A percentile compares a stretch with the other conserved stretches of the same genome.
These are phyloP conservation scores for Lasiosphaeria miniovina DNA, from an alignment of 495 filamentous ascomycete genomes.

Conservation along the genomic window DNA sequence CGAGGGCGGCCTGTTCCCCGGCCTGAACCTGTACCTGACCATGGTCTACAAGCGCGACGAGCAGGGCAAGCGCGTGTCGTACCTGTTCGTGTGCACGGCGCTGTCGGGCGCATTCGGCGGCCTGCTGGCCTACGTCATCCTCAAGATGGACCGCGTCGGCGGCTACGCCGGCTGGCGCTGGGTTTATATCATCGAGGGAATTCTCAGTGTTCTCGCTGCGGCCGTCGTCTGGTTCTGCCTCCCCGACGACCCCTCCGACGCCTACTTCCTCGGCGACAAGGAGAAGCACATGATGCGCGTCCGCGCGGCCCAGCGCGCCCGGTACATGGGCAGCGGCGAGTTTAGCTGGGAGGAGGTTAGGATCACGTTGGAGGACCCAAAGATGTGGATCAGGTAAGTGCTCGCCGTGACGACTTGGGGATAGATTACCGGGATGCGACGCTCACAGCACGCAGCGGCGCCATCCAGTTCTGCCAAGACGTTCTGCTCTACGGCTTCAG, in stretches of 20 bases:
- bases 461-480: slow-evolving; percentile 50
- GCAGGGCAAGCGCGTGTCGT: slow-evolving; percentile 54
- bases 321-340: slow-evolving; percentile 48
- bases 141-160: slow-evolving; percentile 63
- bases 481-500: slow-evolving; percentile 58
- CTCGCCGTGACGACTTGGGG: slow-evolving; percentile 8
- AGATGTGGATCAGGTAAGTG: slow-evolving; percentile 28
- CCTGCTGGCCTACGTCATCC: slow-evolving; percentile 66
- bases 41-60: slow-evolving; percentile 66
- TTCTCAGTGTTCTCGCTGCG: slow-evolving; percentile 64
- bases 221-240: slow-evolving; percentile 58
- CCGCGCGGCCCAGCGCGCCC: slow-evolving; percentile 29
- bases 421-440: neutral
- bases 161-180: slow-evolving; percentile 70
- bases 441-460: slow-evolving; percentile 24
- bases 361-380: slow-evolving; percentile 36
- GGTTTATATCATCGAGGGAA: slow-evolving; percentile 74
- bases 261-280: slow-evolving; percentile 48
- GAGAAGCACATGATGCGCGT: slow-evolving; percentile 52
- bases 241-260: slow-evolving; percentile 48
- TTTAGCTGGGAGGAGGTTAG: slow-evolving; percentile 51
- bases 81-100: slow-evolving; percentile 80
- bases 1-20: slow-evolving; percentile 69
- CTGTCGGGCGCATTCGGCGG: slow-evolving; percentile 78
- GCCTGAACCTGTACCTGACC: slow-evolving; percentile 77